Conservation (phyloP, 1,284 basidiomycete genomes). For the Cutaneotrichosporon cavernicola region DNA sequence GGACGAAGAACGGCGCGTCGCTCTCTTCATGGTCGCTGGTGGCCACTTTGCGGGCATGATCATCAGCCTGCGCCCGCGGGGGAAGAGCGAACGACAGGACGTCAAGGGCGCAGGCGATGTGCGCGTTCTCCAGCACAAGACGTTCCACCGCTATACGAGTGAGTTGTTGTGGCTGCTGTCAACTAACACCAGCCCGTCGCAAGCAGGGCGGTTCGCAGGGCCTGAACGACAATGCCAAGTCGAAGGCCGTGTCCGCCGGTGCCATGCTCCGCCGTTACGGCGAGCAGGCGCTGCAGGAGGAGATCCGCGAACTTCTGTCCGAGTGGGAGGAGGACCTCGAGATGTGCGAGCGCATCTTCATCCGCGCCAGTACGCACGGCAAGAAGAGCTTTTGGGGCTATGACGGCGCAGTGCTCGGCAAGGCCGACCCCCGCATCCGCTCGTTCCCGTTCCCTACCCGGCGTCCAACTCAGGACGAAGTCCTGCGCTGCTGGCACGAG, state of each 20-base stretch:
- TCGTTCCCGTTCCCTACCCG: constrained; percentile 92
- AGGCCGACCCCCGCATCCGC: constrained; percentile 72
- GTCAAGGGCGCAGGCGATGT: constrained; percentile 60
- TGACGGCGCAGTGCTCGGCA: constrained; percentile 64
- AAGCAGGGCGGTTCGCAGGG: constrained; percentile 97
- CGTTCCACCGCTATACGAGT: constrained; percentile 99
- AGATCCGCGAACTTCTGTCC: constrained; percentile 74
- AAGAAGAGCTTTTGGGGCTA: constrained; percentile 85
- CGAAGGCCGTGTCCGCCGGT: constrained; percentile 90
- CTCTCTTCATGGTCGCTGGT: constrained; percentile 92
- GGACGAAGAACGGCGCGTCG: constrained; percentile 74
- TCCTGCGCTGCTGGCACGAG: constrained; percentile 82
- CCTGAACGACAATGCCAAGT: constrained; percentile 88
- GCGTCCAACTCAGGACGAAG: constrained; percentile 89
- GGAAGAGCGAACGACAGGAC: constrained; percentile 60
- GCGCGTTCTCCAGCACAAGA: constrained; percentile 86
- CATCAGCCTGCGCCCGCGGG: constrained; percentile 59
- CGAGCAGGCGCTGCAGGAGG: constrained; percentile 88
- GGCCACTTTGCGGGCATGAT: constrained; percentile 96
- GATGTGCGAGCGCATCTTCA: constrained; percentile 79
- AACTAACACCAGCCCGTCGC: constrained; percentile 63
- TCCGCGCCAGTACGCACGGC: constrained; percentile 80
- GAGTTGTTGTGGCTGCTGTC: constrained; percentile 29
- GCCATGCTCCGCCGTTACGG: constrained; percentile 92
- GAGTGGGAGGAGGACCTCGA: constrained; percentile 83